Evolutionary conservation across 768 basidiomycete species (phyloP).

Genomic region (Psilocybe subaeruginosa): DNA sequence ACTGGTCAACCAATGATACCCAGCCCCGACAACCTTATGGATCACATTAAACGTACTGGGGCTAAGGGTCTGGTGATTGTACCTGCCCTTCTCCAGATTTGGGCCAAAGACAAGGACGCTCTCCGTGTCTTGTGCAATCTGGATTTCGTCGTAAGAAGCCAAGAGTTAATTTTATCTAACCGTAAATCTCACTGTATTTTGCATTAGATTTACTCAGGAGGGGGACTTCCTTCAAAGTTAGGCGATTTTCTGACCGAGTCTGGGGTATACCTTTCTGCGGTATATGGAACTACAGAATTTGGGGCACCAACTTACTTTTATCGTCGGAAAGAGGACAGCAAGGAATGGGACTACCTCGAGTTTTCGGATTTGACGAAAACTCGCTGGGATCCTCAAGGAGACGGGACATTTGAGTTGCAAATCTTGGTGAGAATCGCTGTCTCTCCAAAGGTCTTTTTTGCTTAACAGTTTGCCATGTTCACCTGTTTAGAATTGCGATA

Average conservation of each 20-base stretch:
- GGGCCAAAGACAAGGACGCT: constrained; percentile 31
- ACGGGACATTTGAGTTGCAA: constrained; percentile 41
- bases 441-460: too few relatives aligned
- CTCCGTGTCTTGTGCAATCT: constrained; percentile 28
- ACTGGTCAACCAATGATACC: constrained; percentile 39
- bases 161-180: not conserved
- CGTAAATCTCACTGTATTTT: not conserved
- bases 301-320: constrained; percentile 22
- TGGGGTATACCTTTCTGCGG: constrained; percentile 33
- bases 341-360: constrained; percentile 34
- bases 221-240: constrained; percentile 34
- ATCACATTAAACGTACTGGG: constrained; percentile 30
- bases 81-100: constrained; percentile 42
- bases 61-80: constrained; percentile 36
- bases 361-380: constrained; percentile 27
- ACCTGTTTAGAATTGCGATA: constrained; percentile 13
- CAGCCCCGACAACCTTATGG: constrained; percentile 30
- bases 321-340: constrained; percentile 20
- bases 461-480: too few relatives aligned
- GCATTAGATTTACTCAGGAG: constrained; percentile 38
- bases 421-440: constrained; percentile 30
- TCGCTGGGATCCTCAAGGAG: constrained; percentile 38
- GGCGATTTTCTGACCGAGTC: constrained; percentile 35
- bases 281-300: constrained; percentile 37
- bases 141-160: constrained; percentile 22